These are phyloP conservation scores for Eucalyptus pumila DNA, from an alignment of 345 rosid species.

Conservation along the genomic window DNA sequence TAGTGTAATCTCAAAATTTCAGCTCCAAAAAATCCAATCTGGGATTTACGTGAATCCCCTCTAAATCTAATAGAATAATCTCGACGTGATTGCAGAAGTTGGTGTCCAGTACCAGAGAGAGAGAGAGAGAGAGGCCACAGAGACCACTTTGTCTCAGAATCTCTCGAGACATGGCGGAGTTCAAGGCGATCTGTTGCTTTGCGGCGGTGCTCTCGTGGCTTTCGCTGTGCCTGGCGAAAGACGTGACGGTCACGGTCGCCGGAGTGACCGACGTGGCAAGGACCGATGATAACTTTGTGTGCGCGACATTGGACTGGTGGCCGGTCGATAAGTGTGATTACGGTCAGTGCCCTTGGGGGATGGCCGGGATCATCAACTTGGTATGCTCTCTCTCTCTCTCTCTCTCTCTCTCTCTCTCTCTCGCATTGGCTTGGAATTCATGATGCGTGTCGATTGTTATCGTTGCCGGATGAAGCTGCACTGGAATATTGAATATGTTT, in stretches of 20 bases:
- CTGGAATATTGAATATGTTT: background rate
- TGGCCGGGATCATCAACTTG: conserved; percentile 38
- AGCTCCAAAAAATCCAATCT: background rate
- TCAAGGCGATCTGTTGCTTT: background rate
- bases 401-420: background rate
- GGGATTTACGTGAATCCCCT: background rate
- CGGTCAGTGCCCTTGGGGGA: conserved; percentile 48
- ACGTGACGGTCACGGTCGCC: conserved; percentile 13
- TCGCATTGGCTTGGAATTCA: background rate
- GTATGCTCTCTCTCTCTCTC: background rate
- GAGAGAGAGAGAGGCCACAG: no score
- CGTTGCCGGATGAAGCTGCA: background rate
- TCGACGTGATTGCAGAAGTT: background rate
- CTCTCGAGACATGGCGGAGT: background rate
- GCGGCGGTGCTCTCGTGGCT: background rate
- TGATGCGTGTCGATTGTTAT: background rate
- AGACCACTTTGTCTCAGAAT: background rate
- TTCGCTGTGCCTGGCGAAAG: background rate
- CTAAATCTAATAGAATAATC: background rate
- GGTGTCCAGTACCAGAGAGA: no score
- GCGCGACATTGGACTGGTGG: conserved; percentile 71
- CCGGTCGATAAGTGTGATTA: conserved; percentile 41
- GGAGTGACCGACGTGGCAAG: conserved; percentile 20
- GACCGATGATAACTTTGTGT: conserved; percentile 40
- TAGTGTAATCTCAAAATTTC: background rate